Evolutionary conservation across 129 eudicot genomes (phyloP).

Genomic region (Saussurea involucrata): DNA sequence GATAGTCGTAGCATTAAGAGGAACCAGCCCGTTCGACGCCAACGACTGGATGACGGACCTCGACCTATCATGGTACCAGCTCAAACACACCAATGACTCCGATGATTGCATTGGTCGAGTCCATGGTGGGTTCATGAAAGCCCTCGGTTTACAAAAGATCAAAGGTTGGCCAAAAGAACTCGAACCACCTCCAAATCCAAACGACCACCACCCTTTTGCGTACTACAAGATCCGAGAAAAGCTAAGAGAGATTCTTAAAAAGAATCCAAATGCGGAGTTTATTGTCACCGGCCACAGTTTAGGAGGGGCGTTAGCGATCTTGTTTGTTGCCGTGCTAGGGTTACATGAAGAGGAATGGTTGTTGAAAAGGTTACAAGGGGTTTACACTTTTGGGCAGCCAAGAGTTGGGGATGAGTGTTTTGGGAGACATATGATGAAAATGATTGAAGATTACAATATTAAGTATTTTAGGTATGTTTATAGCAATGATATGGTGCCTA

Average conservation of each 20-base stretch:
- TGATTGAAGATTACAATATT: conserved; percentile 33
- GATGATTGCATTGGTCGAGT: conserved; percentile 40
- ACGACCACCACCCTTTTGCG: conserved; percentile 37
- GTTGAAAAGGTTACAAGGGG: conserved; percentile 66
- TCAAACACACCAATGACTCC: conserved; percentile 11
- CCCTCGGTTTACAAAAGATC: conserved; percentile 58
- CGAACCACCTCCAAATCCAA: conserved; percentile 9
- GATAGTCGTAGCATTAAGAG: conserved; percentile 65
- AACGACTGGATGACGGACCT: conserved; percentile 61
- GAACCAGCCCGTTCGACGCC: conserved; percentile 53
- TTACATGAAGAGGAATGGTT: conserved; percentile 57
- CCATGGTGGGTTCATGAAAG: conserved; percentile 79
- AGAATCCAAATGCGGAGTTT: conserved; percentile 48
- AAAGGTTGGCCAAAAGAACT: conserved; percentile 72
- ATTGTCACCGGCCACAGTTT: conserved; percentile 77
- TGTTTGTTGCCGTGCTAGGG: conserved; percentile 47
- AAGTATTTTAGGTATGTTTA: conserved; percentile 68
- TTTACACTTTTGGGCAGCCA: conserved; percentile 89
- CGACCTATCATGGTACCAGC: conserved; percentile 71
- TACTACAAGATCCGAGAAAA: conserved; percentile 64
- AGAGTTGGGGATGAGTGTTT: conserved; percentile 75
- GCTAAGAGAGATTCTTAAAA: conserved; percentile 35
- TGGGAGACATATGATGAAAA: conserved; percentile 61
- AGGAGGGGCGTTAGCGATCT: conserved; percentile 78
- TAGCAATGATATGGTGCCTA: conserved; percentile 68